Conservation (phyloP, 2,329 filamentous ascomycete species). For the Didymella glomerata region DNA sequence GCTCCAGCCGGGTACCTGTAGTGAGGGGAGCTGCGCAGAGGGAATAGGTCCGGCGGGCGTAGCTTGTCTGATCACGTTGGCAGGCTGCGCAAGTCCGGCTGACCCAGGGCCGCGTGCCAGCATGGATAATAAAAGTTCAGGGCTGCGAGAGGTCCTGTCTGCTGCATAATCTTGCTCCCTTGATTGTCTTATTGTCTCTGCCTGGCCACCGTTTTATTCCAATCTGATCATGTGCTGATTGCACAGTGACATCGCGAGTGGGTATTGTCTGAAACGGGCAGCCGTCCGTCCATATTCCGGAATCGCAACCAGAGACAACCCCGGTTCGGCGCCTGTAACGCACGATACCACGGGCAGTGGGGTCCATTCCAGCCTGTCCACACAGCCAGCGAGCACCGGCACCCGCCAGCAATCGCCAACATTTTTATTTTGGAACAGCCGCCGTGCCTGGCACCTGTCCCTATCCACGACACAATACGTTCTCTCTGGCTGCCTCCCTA, state of each 20-base stretch:
- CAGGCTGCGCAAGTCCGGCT: conserved; percentile 18
- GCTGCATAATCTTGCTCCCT: background rate
- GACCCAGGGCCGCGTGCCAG: conserved; percentile 16
- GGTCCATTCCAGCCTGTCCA: conserved; percentile 37
- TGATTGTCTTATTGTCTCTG: background rate
- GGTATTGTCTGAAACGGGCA: conserved; percentile 20
- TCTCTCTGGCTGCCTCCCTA: background rate
- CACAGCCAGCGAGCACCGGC: conserved; percentile 22
- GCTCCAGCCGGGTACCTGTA: conserved; percentile 15
- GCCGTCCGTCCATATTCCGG: conserved; percentile 5
- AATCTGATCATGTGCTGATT: conserved; percentile 1
- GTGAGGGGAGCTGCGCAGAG: conserved; percentile 18
- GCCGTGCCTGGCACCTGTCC: conserved; percentile 22
- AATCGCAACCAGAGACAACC: conserved; percentile 27
- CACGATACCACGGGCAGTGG: conserved; percentile 23
- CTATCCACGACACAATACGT: background rate
- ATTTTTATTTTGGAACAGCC: conserved; percentile 26
- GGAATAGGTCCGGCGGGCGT: background rate
- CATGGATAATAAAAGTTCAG: conserved; percentile 16
- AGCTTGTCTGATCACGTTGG: conserved; percentile 30
- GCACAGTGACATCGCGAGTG: conserved; percentile 17
- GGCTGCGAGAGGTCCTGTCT: background rate
- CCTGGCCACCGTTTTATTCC: background rate
- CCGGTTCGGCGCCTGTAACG: conserved; percentile 26
- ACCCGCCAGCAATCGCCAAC: conserved; percentile 13